Evolutionary conservation across 2,329 filamentous ascomycete species (phyloP), one percentile per base, ranked within the genome.

Genomic region (Aspergillus tanneri): DNA sequence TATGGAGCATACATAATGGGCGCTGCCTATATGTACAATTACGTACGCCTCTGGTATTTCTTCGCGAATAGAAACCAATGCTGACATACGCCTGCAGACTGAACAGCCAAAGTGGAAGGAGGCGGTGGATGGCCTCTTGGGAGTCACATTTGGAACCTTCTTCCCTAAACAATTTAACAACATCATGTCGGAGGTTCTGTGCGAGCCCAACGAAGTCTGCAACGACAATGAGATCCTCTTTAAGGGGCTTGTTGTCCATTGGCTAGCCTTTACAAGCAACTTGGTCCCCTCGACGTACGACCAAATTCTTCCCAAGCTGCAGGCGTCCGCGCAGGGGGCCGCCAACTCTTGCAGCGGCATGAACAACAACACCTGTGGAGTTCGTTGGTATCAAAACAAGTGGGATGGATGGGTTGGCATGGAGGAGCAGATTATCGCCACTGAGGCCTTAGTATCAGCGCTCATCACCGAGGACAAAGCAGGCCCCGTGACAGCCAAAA

Each of bases 151-250:
- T 0, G 52, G 64, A n/a, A 65, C 67, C 8, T 83, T 84, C 61
- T 83, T 84, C 69, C 73, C 74, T n/a, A 42, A 67, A 23, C 49
- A 67, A 14, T 62, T 64, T 27, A 62, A 80, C 21, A 76, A 77
- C 46, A 75, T 85, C 54, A 81, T 85, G 52, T 81, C 72, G 54
- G 88, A 92, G 66, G 69, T 81, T 2, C 74, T 82, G 10, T 92
- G 88, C 70, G 86, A 90, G 57, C 70, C 76, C 2, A 69, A 62
- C 2, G 63, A 66, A 18, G 77, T 71, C 16, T 92, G 88, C 73
- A 84, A 84, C 49, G 76, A 80, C 49, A 88, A 91, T 62, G 86
- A 90, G 76, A 69, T 82, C 49, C 81, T 82, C 2, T 90, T 86
- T 78, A 88, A 88, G 68, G 85, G 85, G 30, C 84, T 85, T 49